Evolutionary conservation across 192 early-diverging fungal species (phyloP), one percentile per base, ranked within the genome.

Genomic region (Mortierella alpina): DNA sequence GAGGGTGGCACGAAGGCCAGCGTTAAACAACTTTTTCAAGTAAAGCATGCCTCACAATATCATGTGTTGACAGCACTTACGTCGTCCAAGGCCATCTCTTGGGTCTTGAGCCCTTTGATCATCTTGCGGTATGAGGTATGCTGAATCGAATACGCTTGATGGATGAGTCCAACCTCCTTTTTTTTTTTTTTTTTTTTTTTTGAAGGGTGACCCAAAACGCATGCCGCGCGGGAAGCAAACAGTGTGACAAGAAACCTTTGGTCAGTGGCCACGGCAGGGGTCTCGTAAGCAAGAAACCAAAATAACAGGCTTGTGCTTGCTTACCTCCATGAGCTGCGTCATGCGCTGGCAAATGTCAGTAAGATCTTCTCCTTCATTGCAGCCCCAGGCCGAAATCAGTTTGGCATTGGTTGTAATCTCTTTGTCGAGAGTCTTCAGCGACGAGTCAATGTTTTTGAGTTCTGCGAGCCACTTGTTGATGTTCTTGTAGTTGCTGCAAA

Each of bases 391-490:
- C 6, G 77, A 80, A 48, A 80, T 68, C 53, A 80, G 65, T 55
- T 72, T 80, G 4, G 77, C 77, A 44, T 59, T 66, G 22, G 77
- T 49, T 9, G 61, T 52, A 48, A 72, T 80, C 48, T 80, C 77
- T 60, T 80, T 80, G 70, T 80, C 77, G 39, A 80, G 60, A 5
- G 64, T 71, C 54, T 80, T 80, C 12, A 68, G 66, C 18, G 77
- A 68, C 0, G 77, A 66, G 59, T 80, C 77, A 51, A 80, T 68
- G 70, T 80, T 80, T 17, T 80, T 80, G n/a, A 80, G 66, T 48
- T 80, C 77, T 17, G 70, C 77, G 17, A 80, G 77, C 77, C 77
- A 80, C 44, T 80, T 80, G 66, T 80, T 80, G 53, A 80, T 80
- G 66, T 68, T 72, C 49, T 80, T 80, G 70, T 80, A 80, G 60